Evolutionary conservation across 2,329 filamentous ascomycete species (phyloP).

Genomic region (Aspergillus intermedius): DNA sequence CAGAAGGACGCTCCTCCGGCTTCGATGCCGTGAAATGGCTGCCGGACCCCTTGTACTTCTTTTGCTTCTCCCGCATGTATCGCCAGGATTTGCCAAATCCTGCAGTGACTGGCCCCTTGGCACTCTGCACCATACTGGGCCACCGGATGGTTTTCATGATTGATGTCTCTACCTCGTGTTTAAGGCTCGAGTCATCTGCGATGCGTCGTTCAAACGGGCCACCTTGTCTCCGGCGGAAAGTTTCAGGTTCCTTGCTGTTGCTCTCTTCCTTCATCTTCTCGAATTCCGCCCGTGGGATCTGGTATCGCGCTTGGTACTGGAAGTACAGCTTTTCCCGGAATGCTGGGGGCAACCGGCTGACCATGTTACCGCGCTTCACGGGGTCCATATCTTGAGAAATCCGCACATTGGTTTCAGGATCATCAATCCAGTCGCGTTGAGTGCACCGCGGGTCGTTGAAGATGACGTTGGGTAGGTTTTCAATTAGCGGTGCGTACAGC

Average conservation of each 20-base stretch:
- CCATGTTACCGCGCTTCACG: slow-evolving; percentile 88
- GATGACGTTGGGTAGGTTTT: slow-evolving; percentile 78
- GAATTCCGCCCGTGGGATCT: slow-evolving; percentile 78
- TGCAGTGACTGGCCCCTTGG: slow-evolving; percentile 77
- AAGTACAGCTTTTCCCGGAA: slow-evolving; percentile 92
- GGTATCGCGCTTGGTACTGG: slow-evolving; percentile 84
- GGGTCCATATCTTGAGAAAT: slow-evolving; percentile 91
- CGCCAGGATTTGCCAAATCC: slow-evolving; percentile 63
- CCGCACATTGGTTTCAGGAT: slow-evolving; percentile 57
- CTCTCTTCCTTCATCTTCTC: slow-evolving; percentile 73
- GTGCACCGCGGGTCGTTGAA: slow-evolving; percentile 62
- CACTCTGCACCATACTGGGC: slow-evolving; percentile 81
- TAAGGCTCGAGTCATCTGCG: slow-evolving; percentile 63
- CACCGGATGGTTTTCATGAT: slow-evolving; percentile 86
- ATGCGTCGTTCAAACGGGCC: slow-evolving; percentile 83
- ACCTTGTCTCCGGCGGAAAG: slow-evolving; percentile 67
- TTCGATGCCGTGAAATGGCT: slow-evolving; percentile 16
- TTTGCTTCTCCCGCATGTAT: slow-evolving; percentile 77
- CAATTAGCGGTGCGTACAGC: slow-evolving; percentile 82
- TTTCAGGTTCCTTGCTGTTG: slow-evolving; percentile 57
- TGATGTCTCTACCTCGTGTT: slow-evolving; percentile 62
- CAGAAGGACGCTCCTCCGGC: not conserved
- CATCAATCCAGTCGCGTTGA: slow-evolving; percentile 56
- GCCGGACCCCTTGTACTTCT: slow-evolving; percentile 49
- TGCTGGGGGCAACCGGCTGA: slow-evolving; percentile 75